These are phyloP conservation scores for Trichoderma aggressivum DNA, from an alignment of 2,329 filamentous ascomycete species.

Conservation along the genomic window DNA sequence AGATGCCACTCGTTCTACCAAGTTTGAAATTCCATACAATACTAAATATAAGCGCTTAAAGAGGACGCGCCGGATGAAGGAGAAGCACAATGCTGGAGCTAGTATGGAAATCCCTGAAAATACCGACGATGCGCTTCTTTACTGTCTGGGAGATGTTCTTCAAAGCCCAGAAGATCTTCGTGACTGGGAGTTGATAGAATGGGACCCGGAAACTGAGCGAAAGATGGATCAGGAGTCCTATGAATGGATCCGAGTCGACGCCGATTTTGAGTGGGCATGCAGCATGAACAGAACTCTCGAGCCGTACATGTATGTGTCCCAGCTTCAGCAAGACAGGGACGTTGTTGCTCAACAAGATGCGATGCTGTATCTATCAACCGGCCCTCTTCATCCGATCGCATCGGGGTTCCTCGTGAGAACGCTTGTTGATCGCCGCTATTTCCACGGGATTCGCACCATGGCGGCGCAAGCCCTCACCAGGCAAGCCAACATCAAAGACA, in stretches of 20 bases:
- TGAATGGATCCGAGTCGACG: conserved; percentile 97
- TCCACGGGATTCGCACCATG: conserved; percentile 84
- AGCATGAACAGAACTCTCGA: conserved; percentile 78
- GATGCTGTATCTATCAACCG: conserved; percentile 68
- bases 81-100: conserved; percentile 57
- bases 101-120: conserved; percentile 59
- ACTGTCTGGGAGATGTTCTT: conserved; percentile 88
- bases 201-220: conserved; percentile 82
- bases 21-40: conserved; percentile 95
- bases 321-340: conserved; percentile 94
- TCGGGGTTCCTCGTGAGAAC: conserved; percentile 89
- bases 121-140: conserved; percentile 79
- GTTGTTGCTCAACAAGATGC: conserved; percentile 82
- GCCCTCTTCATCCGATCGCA: conserved; percentile 71
- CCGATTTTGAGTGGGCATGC: conserved; percentile 97
- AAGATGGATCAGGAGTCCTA: conserved; percentile 95
- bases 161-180: conserved; percentile 76
- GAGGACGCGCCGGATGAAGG: conserved; percentile 76
- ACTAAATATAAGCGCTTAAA: conserved; percentile 99
- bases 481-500: conserved; percentile 65
- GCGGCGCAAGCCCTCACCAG: conserved; percentile 75
- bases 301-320: conserved; percentile 96
- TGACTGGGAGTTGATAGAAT: conserved; percentile 83
- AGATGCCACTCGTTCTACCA: conserved; percentile 66
- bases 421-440: conserved; percentile 87